Base-by-base conservation (phyloP, 1,284 basidiomycete genomes). In the Ceratobasidium sp. region DNA sequence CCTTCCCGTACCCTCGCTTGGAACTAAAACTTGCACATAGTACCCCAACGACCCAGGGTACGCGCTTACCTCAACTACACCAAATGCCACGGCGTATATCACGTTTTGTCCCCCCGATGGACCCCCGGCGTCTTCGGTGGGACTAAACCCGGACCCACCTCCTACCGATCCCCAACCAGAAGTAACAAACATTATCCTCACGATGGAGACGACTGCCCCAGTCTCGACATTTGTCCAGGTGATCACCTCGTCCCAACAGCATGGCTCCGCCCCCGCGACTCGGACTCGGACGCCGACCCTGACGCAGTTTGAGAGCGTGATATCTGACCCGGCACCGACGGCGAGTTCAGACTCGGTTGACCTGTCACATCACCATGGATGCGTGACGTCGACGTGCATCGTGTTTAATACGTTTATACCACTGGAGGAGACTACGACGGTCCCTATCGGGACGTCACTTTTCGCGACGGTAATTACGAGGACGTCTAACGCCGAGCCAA, bases 101-200 rank as follows among this genome's bases (percentile, higher is more conserved):
- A 57, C 30, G 27, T 74, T 74, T 65, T 74, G 71, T 54, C 71
- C 71, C 30, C 48, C 59, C 18, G 60, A 74, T 20, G 71, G 59
- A 1, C 71, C 71, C 7, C 12, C 59, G 2, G 12, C 33, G 12
- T 64, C 57, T 1, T 48, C 30, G 30, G 30, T 73, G 2, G 33
- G 20, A 18, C 55, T 12, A 44, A 74, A 74, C 33, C 71, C 71
- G 12, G n/a, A 74, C 33, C 60, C 60, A 10, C 33, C 57, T n/a
- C 6, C 27, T 6, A 12, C 14, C 44, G 20, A 3, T 23, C 71
- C 41, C 41, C 6, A 4, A 12, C 10, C 10, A 35, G 12, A 54
- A 7, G 71, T 8, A 2, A 74, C 71, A 12, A 18, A 38, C 16
- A 54, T 74, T 5, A 30, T 74, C 5, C 16, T 54, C 46, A 14